These are phyloP conservation scores for Sarocladium strictum DNA, from an alignment of 2,329 filamentous ascomycete species.

Conservation along the genomic window DNA sequence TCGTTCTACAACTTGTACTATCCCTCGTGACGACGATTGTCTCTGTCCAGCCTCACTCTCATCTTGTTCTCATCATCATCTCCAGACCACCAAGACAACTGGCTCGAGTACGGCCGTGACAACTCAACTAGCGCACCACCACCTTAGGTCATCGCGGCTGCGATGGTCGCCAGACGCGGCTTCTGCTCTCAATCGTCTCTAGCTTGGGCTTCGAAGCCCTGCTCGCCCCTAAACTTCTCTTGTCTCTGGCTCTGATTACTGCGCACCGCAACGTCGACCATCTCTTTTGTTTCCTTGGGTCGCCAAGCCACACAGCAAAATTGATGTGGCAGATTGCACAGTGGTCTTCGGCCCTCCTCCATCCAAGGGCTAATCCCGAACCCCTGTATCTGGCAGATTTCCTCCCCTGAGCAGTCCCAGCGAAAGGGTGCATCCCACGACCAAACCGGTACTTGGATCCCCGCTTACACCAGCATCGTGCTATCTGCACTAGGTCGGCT, in stretches of 20 bases:
- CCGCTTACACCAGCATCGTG: not conserved
- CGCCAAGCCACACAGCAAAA: not conserved
- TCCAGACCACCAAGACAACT: not conserved
- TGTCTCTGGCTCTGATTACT: not conserved
- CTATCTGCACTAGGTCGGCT: not conserved
- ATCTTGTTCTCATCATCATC: not conserved
- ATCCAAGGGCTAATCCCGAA: not conserved
- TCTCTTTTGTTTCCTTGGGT: not conserved
- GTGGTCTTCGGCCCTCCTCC: constrained; percentile 1
- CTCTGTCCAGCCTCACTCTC: not conserved
- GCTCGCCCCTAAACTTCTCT: not conserved
- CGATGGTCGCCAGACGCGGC: not conserved
- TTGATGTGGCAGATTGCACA: constrained; percentile 1
- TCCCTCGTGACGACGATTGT: constrained; percentile 6
- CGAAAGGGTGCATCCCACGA: constrained; percentile 1
- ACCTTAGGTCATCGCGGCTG: not conserved
- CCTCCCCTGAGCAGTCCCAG: not conserved
- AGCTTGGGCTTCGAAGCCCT: not conserved
- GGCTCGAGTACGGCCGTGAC: not conserved
- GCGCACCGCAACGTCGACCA: not conserved
- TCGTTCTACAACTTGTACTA: not conserved
- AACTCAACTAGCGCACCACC: not conserved
- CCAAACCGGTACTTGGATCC: not conserved
- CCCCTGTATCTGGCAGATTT: not conserved
- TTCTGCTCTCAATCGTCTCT: not conserved